These are phyloP conservation scores for Candida xyloterini DNA, from an alignment of 805 yeast genomes.

Conservation along the genomic window DNA sequence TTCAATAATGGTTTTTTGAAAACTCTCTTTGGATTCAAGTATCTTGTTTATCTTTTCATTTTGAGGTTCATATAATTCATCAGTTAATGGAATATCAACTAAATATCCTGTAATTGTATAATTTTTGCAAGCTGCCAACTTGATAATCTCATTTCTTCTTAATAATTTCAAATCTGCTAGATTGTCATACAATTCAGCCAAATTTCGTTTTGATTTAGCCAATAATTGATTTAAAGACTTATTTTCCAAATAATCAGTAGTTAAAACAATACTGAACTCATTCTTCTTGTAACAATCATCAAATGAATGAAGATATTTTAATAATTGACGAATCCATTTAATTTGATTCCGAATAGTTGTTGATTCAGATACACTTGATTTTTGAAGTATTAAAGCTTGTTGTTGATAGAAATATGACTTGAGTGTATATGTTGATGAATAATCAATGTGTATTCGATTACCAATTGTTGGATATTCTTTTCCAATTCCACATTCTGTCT, in stretches of 20 bases:
- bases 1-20: conserved; percentile 42
- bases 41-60: conserved; percentile 21
- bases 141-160: conserved; percentile 43
- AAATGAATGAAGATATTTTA: conserved; percentile 23
- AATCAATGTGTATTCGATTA: not conserved
- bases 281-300: conserved; percentile 28
- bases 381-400: conserved; percentile 23
- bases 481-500: conserved; percentile 7
- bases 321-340: conserved; percentile 30
- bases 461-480: conserved; percentile 13
- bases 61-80: conserved; percentile 8
- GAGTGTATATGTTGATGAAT: conserved; percentile 18
- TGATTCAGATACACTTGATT: conserved; percentile 26
- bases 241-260: conserved; percentile 39
- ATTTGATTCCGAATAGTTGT: conserved; percentile 29
- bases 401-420: conserved; percentile 22
- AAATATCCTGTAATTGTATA: conserved; percentile 34
- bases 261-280: conserved; percentile 41
- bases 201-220: conserved; percentile 23
- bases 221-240: conserved; percentile 19
- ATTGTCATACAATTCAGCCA: conserved; percentile 33
- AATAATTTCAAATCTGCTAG: conserved; percentile 49
- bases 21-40: conserved; percentile 34
- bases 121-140: conserved; percentile 31
- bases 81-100: conserved; percentile 16